Percentiles rank a stretch among this genome's conserved stretches.
Conservation (phyloP, 2,329 filamentous ascomycete species). For the Annulohypoxylon truncatum region DNA sequence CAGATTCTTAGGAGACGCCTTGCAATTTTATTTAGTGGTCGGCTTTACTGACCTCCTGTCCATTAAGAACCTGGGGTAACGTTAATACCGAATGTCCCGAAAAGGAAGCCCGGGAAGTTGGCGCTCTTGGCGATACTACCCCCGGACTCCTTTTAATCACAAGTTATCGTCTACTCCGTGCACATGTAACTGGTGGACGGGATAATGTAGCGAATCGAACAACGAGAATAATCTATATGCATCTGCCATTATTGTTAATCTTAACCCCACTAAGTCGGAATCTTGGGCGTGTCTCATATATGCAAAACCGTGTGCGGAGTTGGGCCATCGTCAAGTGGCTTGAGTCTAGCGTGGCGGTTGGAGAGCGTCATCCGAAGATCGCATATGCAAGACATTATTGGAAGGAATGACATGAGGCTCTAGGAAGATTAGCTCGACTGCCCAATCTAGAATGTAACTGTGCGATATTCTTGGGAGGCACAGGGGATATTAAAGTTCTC, state of each 20-base stretch:
- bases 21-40: constrained; percentile 2
- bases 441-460: constrained; percentile 33
- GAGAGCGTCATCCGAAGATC: background rate
- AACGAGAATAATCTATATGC: background rate
- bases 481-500: constrained; percentile 8
- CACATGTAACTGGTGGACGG: background rate
- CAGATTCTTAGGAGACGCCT: constrained; percentile 14
- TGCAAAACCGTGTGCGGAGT: background rate
- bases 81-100: constrained; percentile 37
- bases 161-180: constrained; percentile 8
- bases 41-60: constrained; percentile 14
- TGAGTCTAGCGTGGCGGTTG: background rate
- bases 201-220: background rate
- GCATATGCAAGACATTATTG: constrained; percentile 17
- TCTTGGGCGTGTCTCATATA: constrained; percentile 12
- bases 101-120: constrained; percentile 31
- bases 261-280: background rate
- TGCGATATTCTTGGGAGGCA: constrained; percentile 20
- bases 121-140: constrained; percentile 20
- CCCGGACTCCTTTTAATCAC: constrained; percentile 21
- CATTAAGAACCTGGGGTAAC: constrained; percentile 38
- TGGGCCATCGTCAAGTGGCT: constrained; percentile 3
- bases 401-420: constrained; percentile 35
- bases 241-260: background rate
- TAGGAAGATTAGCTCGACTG: constrained; percentile 20